Conservation (phyloP, 2,329 filamentous ascomycete genomes). For the Botrytis medusae region DNA sequence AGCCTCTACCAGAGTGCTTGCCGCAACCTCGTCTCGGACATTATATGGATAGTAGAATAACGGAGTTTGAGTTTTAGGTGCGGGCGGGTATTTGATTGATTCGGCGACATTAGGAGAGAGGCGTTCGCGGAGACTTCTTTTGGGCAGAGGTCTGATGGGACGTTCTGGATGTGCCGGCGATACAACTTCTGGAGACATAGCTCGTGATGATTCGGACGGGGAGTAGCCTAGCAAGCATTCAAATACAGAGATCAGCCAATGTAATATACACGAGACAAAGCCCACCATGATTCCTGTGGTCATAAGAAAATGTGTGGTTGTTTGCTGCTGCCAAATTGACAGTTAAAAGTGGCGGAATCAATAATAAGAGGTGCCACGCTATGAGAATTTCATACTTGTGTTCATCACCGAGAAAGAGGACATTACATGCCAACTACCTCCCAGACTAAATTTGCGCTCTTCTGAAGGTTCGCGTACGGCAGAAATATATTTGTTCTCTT, state of each 20-base stretch:
- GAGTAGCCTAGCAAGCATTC: conserved; percentile 34
- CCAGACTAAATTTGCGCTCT: conserved; percentile 17
- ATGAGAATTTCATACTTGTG: conserved; percentile 24
- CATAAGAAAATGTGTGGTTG: not conserved
- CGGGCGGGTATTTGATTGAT: conserved; percentile 77
- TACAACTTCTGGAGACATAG: conserved; percentile 70
- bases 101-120: conserved; percentile 82
- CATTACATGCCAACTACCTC: conserved; percentile 21
- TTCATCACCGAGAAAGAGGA: conserved; percentile 22
- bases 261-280: conserved; percentile 22
- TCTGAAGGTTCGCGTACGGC: conserved; percentile 9
- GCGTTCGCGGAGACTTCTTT: conserved; percentile 81
- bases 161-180: conserved; percentile 79
- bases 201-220: conserved; percentile 40
- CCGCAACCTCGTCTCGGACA: conserved; percentile 40
- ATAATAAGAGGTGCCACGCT: conserved; percentile 13
- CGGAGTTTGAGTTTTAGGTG: conserved; percentile 67
- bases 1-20: conserved; percentile 37
- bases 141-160: conserved; percentile 89
- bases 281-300: conserved; percentile 18
- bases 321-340: conserved; percentile 17
- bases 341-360: conserved; percentile 8
- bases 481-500: conserved; percentile 8
- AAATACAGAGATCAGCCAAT: conserved; percentile 24
- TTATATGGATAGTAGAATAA: conserved; percentile 70